Evolutionary conservation across 169 alveolate genomes (phyloP), one percentile per base, ranked within the genome.

Genomic region (Eimeria sp.): DNA sequence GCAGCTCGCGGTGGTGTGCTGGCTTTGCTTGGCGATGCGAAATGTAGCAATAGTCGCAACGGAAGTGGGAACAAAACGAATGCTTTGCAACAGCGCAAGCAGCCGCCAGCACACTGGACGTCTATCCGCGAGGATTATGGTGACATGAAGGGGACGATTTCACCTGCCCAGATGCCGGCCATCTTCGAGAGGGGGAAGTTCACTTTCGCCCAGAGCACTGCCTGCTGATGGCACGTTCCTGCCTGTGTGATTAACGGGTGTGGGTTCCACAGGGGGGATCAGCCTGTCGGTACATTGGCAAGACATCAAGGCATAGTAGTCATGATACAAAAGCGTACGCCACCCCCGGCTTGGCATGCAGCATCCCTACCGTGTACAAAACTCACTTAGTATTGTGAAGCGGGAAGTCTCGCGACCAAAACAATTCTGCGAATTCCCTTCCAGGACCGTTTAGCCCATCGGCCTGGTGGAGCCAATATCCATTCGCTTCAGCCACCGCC

Each of bases 401-500:
- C 0, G 91, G 46, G 60, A 85, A 85, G 13, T 85, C 91, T 56
- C 78, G 68, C 43, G 91, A 30, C 80, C 91, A 85, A 18, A 85
- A 85, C n/a, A 4, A 60, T 43, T 62, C 30, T 27, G 91, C 76
- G 71, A 85, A 62, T 30, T 85, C 91, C 80, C 49, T 49, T 30
- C 25, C 80, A 58, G 91, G 27, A 40, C 62, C 30, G 72, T 40
- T 20, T 54, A 62, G 33, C 49, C 6, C 49, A 6, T 37, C 91
- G 25, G 91, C 33, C 58, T 56, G 64, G 2, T 85, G 91, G 23
- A 2, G 76, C 80, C 20, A 85, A 49, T 6, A 33, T 18, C 68
- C 91, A 46, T 62, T 85, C 13, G 91, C 91, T 33, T 85, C 91
- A 18, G 91, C 91, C 40, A 62, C 91, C 6, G 91, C 78, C 91